Evolutionary conservation across 2,329 filamentous ascomycete genomes (phyloP).

Genomic region (Fusarium armeniacum): DNA sequence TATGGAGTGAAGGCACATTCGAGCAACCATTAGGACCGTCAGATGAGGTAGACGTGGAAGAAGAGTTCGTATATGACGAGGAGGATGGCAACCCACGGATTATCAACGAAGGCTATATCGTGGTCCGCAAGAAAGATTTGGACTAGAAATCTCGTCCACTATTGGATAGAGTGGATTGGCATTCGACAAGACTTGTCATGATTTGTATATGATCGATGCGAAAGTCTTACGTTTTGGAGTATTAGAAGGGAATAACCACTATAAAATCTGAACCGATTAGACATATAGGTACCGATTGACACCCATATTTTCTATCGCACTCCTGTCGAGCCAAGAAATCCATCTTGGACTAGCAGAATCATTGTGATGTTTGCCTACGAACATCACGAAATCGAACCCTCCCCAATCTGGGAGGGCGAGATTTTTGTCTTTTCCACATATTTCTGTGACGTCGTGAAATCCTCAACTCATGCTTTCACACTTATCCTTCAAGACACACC

Average conservation of each 20-base stretch:
- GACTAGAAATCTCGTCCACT: not conserved
- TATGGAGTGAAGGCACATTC: constrained; percentile 53
- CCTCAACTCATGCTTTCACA: too few relatives aligned
- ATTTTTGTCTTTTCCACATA: constrained; percentile 9
- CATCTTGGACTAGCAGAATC: not conserved
- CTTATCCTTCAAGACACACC: too few relatives aligned
- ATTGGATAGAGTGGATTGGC: not conserved
- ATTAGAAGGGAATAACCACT: not conserved
- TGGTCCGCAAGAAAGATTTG: constrained; percentile 58
- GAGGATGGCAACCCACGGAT: constrained; percentile 63
- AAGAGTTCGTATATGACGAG: constrained; percentile 60
- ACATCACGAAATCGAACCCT: constrained; percentile 11
- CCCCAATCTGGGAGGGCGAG: not conserved
- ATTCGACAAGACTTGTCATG: not conserved
- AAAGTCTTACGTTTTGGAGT: not conserved
- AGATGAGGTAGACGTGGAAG: constrained; percentile 8
- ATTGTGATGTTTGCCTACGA: not conserved
- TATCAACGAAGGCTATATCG: constrained; percentile 67
- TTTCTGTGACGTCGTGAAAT: too few relatives aligned
- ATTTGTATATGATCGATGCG: not conserved
- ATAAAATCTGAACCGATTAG: not conserved
- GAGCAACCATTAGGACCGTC: constrained; percentile 21
- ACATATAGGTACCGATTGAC: not conserved
- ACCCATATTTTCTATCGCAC: constrained; percentile 13
- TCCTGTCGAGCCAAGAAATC: not conserved